phyloP scores from a whole-genome alignment of 345 rosid genomes.

The Isatis tinctoria region DNA sequence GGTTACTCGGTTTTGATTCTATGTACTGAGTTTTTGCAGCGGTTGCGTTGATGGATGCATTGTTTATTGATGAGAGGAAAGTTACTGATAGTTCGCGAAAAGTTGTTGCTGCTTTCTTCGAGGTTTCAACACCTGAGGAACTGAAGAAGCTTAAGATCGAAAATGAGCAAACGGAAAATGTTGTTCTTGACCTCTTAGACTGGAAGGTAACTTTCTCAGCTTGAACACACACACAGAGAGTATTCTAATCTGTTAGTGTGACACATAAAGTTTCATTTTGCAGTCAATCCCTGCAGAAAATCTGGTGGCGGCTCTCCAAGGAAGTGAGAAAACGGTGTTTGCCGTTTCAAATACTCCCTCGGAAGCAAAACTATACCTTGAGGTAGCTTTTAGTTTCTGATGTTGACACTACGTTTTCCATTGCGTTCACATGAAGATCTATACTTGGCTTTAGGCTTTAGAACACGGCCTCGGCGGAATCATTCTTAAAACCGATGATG shows the following conservation, averaged over 20 bases:
- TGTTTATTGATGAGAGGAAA: conserved; percentile 47
- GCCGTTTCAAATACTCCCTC: conserved; percentile 58
- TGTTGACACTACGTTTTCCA: background rate
- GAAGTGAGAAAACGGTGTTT: conserved; percentile 66
- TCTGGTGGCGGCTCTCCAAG: conserved; percentile 77
- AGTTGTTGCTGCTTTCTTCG: conserved; percentile 48
- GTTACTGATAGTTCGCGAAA: conserved; percentile 41
- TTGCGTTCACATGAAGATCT: background rate
- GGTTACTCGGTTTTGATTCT: background rate
- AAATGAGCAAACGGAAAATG: conserved; percentile 36
- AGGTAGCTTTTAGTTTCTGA: conserved; percentile 42
- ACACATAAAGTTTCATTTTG: background rate
- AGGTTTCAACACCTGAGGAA: conserved; percentile 60
- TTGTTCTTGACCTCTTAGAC: conserved; percentile 60
- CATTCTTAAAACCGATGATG: conserved; percentile 59
- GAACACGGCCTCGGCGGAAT: conserved; percentile 85
- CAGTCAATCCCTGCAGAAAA: conserved; percentile 89
- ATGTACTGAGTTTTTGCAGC: conserved; percentile 40
- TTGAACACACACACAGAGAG: background rate
- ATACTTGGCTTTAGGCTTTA: conserved; percentile 50
- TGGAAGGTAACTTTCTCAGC: conserved; percentile 61
- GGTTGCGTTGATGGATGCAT: conserved; percentile 55
- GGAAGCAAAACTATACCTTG: conserved; percentile 66
- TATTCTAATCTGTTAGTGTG: no score
- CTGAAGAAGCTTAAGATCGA: conserved; percentile 53